A percentile compares a stretch with the other conserved stretches of the same genome.
phyloP scores from a whole-genome alignment of 148 eudicot species.

The Rhododendron ovatum region DNA sequence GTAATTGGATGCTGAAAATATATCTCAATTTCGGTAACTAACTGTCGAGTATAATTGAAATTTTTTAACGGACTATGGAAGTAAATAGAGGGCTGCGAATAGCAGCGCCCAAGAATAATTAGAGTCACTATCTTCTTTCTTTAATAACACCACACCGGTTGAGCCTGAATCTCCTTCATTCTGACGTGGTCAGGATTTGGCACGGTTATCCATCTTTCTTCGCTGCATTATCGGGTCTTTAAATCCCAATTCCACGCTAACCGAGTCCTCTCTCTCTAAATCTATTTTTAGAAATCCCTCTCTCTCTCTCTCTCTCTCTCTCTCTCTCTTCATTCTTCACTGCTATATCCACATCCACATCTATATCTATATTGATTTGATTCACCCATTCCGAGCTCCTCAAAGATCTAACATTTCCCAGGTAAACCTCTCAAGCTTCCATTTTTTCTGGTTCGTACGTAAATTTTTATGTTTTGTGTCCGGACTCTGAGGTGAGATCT shows the following conservation, averaged over 20 bases:
- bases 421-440: not conserved
- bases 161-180: not conserved
- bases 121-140: no score
- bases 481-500: not conserved
- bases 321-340: not conserved
- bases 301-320: not conserved
- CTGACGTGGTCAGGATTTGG: constrained; percentile 11
- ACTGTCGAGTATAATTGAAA: no score
- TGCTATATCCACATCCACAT: not conserved
- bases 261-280: not conserved
- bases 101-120: no score
- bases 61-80: no score
- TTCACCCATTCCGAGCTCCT: not conserved
- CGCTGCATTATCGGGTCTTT: not conserved
- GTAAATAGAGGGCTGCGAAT: no score
- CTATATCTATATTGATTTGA: not conserved
- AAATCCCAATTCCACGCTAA: constrained; percentile 1
- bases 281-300: not conserved
- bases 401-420: not conserved
- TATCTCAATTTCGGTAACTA: no score
- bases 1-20: no score
- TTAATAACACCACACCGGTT: not conserved
- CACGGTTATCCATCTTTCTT: constrained; percentile 4
- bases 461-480: not conserved
- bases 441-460: not conserved